Conservation (phyloP, 108 stramenopile species). For the Cyclotella cryptica region DNA sequence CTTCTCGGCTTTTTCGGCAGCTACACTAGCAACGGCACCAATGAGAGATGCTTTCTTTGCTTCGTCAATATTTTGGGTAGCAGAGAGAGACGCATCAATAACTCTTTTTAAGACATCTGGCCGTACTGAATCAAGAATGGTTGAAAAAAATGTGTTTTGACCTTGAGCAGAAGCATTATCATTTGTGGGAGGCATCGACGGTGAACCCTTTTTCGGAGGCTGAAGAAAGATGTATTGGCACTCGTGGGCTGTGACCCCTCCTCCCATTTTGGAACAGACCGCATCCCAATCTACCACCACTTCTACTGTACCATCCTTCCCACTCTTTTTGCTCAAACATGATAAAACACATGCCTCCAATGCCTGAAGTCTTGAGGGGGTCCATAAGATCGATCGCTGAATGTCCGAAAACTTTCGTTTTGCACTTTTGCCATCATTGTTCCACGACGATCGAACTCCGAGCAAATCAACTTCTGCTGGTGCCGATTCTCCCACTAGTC, state of each 20-base stretch:
- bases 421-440: not conserved
- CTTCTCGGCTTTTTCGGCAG: constrained; percentile 54
- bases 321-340: constrained; percentile 11
- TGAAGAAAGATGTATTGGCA: constrained; percentile 74
- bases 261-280: constrained; percentile 65
- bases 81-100: constrained; percentile 62
- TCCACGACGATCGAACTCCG: constrained; percentile 34
- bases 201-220: constrained; percentile 39
- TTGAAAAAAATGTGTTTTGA: constrained; percentile 38
- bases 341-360: constrained; percentile 36
- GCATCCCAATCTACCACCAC: constrained; percentile 69
- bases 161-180: not conserved
- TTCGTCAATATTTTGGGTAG: constrained; percentile 57
- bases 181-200: constrained; percentile 14
- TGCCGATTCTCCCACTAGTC: constrained; percentile 76
- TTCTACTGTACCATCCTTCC: not conserved
- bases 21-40: constrained; percentile 61
- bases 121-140: constrained; percentile 57
- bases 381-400: constrained; percentile 34
- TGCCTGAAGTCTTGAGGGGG: constrained; percentile 24
- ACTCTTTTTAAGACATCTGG: constrained; percentile 59
- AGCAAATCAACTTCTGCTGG: constrained; percentile 69
- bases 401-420: constrained; percentile 43
- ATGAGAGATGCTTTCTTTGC: constrained; percentile 64
- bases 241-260: constrained; percentile 60